These are phyloP conservation scores for Chaetomiaceae sp. DNA, from an alignment of 2,329 filamentous ascomycete species.

Conservation along the genomic window DNA sequence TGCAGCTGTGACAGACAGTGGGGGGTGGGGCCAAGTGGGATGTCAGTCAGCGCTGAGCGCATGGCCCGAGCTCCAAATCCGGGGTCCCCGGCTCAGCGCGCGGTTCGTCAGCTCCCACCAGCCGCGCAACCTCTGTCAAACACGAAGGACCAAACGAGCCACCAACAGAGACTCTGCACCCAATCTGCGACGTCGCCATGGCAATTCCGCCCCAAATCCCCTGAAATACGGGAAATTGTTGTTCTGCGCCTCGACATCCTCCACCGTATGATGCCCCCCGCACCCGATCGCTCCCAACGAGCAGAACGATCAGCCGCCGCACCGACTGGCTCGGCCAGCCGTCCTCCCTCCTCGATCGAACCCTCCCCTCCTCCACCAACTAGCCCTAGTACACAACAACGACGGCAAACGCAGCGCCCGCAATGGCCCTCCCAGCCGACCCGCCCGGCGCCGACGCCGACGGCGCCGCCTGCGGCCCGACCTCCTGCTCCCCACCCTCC, in stretches of 20 bases:
- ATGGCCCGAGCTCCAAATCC: not conserved
- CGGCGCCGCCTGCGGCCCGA: slow-evolving; percentile 9
- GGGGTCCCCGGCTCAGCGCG: not conserved
- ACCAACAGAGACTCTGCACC: not conserved
- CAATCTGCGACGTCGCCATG: slow-evolving; percentile 1
- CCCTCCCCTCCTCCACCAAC: too few relatives aligned
- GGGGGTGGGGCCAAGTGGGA: too few relatives aligned
- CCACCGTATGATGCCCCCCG: not conserved
- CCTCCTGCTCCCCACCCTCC: slow-evolving; percentile 7
- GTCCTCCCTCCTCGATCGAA: too few relatives aligned
- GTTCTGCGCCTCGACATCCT: too few relatives aligned
- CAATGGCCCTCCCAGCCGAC: not conserved
- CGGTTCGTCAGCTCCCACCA: not conserved
- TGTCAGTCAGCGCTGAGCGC: too few relatives aligned
- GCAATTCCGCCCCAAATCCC: not conserved
- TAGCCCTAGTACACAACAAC: too few relatives aligned
- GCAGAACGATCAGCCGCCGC: not conserved
- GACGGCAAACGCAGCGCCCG: not conserved
- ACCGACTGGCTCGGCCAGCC: too few relatives aligned
- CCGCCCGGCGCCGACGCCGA: not conserved
- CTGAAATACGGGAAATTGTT: too few relatives aligned
- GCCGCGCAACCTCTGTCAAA: not conserved
- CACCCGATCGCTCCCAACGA: not conserved
- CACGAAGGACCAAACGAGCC: not conserved
- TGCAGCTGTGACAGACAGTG: too few relatives aligned